phyloP scores from a whole-genome alignment of 306 rosid genomes.

The Ceratonia siliqua region DNA sequence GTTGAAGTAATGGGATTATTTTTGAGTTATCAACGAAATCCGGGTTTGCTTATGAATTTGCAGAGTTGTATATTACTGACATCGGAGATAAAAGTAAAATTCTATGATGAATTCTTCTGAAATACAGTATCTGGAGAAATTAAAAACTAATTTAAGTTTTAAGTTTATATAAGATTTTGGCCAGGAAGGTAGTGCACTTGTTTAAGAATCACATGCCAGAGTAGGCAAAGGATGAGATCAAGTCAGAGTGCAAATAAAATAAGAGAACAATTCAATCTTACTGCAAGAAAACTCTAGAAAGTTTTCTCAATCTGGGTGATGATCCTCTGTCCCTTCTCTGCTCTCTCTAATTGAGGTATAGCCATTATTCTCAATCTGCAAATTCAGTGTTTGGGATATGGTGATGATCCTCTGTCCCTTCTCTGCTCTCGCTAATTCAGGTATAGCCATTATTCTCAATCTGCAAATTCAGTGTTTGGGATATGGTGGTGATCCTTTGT shows the following conservation, averaged over 20 bases:
- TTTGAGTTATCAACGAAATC: neutral
- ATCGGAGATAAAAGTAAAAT: too few species aligned
- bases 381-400: too few species aligned
- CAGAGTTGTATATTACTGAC: too few species aligned
- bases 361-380: too few species aligned
- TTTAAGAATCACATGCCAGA: neutral
- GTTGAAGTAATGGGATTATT: neutral
- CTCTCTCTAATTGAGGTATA: neutral
- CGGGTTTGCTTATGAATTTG: conserved; percentile 12
- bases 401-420: too few species aligned
- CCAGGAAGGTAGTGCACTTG: conserved; percentile 9
- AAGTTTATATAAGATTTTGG: neutral
- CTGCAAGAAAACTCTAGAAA: neutral
- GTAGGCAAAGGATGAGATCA: neutral
- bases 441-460: too few species aligned
- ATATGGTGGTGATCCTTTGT: too few species aligned
- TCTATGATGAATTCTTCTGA: too few species aligned
- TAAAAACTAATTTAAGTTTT: neutral
- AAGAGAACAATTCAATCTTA: neutral
- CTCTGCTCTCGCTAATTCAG: too few species aligned
- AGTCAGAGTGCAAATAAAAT: neutral
- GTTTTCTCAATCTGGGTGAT: neutral
- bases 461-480: too few species aligned
- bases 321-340: neutral
- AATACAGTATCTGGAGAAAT: too few species aligned